phyloP scores from a whole-genome alignment of 345 rosid genomes.

The Nasturtium officinale region DNA sequence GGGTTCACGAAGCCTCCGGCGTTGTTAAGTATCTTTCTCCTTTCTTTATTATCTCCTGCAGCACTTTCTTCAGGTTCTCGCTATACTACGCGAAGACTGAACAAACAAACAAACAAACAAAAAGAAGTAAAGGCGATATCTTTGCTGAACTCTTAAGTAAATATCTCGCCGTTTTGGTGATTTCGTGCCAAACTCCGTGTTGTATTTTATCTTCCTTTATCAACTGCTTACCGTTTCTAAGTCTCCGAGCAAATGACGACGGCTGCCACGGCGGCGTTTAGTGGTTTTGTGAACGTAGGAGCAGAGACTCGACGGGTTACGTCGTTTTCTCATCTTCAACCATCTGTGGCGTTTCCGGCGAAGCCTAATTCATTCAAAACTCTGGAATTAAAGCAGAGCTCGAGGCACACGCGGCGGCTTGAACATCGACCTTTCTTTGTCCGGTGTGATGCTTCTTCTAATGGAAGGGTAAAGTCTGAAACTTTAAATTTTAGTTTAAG shows the following conservation, averaged over 20 bases:
- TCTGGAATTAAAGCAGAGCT: conserved; percentile 43
- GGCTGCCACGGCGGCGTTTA: conserved; percentile 48
- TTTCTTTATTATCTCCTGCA: conserved; percentile 18
- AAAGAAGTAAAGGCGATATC: conserved; percentile 8
- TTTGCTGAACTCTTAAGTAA: conserved; percentile 45
- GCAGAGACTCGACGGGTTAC: conserved; percentile 22
- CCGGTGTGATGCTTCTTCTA: conserved; percentile 63
- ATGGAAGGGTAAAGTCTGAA: conserved; percentile 60
- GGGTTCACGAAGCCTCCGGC: conserved; percentile 43
- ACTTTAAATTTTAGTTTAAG: background rate
- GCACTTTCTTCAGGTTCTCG: background rate
- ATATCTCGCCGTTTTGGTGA: conserved; percentile 26
- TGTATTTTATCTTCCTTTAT: background rate
- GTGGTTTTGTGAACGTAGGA: conserved; percentile 35
- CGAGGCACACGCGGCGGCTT: conserved; percentile 42
- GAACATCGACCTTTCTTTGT: conserved; percentile 48
- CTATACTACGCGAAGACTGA: conserved; percentile 17
- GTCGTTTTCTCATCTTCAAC: conserved; percentile 44
- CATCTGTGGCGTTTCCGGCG: conserved; percentile 48
- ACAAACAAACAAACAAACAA: too few species aligned
- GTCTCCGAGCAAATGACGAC: conserved; percentile 42
- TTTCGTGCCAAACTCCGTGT: background rate
- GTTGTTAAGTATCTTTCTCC: conserved; percentile 38
- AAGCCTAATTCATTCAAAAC: conserved; percentile 45
- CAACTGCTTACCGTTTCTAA: conserved; percentile 9